A percentile compares a stretch with the other conserved stretches of the same genome.
Conservation (phyloP, 805 yeast species). For the Candida sphagnicola region DNA sequence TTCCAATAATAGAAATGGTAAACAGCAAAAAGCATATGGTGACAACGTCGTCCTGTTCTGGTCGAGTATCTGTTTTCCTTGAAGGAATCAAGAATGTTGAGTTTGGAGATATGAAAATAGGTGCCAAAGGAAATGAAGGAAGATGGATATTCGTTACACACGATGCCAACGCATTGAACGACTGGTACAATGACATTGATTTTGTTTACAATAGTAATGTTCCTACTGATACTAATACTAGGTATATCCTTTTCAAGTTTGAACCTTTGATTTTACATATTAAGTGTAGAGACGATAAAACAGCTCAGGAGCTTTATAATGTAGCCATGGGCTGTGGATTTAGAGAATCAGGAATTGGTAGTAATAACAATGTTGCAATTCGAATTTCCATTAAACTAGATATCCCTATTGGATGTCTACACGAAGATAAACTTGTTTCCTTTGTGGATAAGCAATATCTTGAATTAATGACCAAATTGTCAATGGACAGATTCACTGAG, state of each 20-base stretch:
- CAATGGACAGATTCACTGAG: conserved; percentile 62
- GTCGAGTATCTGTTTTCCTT: conserved; percentile 75
- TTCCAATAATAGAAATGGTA: conserved; percentile 68
- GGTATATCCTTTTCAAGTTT: conserved; percentile 70
- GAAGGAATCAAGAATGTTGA: conserved; percentile 57
- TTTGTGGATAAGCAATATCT: conserved; percentile 55
- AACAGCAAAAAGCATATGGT: conserved; percentile 65
- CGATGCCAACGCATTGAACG: conserved; percentile 42
- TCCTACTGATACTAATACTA: conserved; percentile 18
- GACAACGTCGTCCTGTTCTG: conserved; percentile 87
- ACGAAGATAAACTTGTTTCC: conserved; percentile 26
- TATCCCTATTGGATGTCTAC: conserved; percentile 65
- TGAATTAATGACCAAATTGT: conserved; percentile 46
- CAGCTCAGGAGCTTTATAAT: conserved; percentile 61
- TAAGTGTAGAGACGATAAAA: conserved; percentile 58
- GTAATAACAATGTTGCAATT: conserved; percentile 72
- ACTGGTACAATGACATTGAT: conserved; percentile 43
- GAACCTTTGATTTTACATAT: conserved; percentile 87
- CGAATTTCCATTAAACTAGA: conserved; percentile 73
- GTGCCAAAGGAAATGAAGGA: conserved; percentile 86
- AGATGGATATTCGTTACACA: conserved; percentile 81
- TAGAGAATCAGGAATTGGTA: conserved; percentile 83
- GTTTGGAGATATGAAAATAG: conserved; percentile 38
- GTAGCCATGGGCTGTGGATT: conserved; percentile 82
- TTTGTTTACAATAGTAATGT: conserved; percentile 12